Evolutionary conservation across 495 filamentous ascomycete genomes (phyloP).

Genomic region (Geoglossum glabrum): DNA sequence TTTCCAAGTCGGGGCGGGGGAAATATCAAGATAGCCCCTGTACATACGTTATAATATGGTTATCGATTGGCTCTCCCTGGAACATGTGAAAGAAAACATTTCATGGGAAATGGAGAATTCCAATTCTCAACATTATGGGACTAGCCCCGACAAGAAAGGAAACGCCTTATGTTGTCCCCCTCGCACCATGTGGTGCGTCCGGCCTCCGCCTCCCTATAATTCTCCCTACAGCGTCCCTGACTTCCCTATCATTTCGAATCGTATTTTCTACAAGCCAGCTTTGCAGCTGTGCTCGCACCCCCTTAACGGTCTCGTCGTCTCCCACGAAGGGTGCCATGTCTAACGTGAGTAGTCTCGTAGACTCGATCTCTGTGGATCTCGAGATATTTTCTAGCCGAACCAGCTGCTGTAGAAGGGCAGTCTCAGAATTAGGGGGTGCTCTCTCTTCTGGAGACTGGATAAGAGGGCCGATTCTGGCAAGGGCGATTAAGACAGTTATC

Average conservation of each 20-base stretch:
- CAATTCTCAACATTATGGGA: background rate
- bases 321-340: constrained; percentile 69
- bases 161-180: background rate
- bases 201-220: constrained; percentile 7
- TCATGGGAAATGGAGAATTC: background rate
- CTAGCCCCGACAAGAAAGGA: background rate
- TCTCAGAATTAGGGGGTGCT: constrained; percentile 12
- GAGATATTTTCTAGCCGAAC: constrained; percentile 25
- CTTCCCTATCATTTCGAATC: constrained; percentile 19
- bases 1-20: too few species aligned
- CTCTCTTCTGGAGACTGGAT: constrained; percentile 17
- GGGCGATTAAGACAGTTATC: constrained; percentile 72
- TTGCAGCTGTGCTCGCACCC: constrained; percentile 16
- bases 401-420: constrained; percentile 23
- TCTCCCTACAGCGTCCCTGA: constrained; percentile 19
- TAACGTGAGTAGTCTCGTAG: constrained; percentile 45
- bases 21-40: too few species aligned
- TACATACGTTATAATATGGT: too few species aligned
- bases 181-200: background rate
- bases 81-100: too few species aligned
- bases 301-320: constrained; percentile 31
- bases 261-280: constrained; percentile 24
- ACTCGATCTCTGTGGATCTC: constrained; percentile 41
- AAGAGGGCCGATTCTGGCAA: constrained; percentile 61
- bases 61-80: too few species aligned